phyloP scores from a whole-genome alignment of 164 flowering plant genomes.

The Chloranthus sessilifolius region DNA sequence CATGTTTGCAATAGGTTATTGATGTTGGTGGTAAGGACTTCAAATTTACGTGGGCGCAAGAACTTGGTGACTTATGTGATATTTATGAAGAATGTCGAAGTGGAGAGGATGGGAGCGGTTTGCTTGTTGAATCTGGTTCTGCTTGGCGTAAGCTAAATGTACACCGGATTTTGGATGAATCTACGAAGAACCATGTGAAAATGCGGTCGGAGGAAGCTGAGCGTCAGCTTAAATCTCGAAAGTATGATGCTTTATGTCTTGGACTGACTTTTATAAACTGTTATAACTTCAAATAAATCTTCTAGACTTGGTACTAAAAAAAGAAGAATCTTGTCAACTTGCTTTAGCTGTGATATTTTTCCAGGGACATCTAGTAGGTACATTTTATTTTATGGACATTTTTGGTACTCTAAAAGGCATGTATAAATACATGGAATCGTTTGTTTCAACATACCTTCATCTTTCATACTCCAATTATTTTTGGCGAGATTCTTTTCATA shows the following conservation, averaged over 20 bases:
- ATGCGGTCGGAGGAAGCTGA: constrained; percentile 96
- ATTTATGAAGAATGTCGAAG: constrained; percentile 85
- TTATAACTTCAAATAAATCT: too few species aligned
- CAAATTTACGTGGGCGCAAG: constrained; percentile 84
- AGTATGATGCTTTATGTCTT: constrained; percentile 39
- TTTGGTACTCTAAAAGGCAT: too few species aligned
- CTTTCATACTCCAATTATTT: too few species aligned
- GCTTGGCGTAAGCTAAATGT: constrained; percentile 93
- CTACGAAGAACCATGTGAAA: constrained; percentile 89
- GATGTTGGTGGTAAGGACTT: constrained; percentile 92
- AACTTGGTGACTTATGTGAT: constrained; percentile 78
- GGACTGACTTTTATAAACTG: background rate
- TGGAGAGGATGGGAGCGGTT: constrained; percentile 79
- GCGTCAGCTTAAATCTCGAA: constrained; percentile 65
- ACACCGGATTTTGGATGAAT: constrained; percentile 87
- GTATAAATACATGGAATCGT: too few species aligned
- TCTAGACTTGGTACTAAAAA: too few species aligned
- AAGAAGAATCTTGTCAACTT: too few species aligned
- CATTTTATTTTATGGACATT: too few species aligned
- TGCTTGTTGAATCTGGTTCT: constrained; percentile 90
- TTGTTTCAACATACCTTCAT: too few species aligned
- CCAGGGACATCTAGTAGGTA: too few species aligned
- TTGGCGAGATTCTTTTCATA: too few species aligned
- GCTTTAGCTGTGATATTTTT: too few species aligned
- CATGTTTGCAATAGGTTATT: constrained; percentile 55